Evolutionary conservation across 2,329 filamentous ascomycete genomes (phyloP).

Genomic region (Emmonsia crescens): DNA sequence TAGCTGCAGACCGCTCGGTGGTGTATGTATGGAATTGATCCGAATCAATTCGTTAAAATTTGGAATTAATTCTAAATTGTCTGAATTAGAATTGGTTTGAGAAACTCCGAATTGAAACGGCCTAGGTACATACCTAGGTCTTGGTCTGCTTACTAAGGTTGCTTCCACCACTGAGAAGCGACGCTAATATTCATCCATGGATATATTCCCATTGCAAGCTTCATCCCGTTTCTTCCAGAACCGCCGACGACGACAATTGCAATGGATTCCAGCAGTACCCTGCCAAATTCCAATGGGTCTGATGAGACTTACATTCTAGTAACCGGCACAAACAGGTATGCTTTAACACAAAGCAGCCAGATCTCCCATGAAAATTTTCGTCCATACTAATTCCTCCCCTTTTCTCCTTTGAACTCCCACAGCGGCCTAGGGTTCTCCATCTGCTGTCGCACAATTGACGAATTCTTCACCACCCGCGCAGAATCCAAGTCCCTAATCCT

Average conservation of each 20-base stretch:
- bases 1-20: too few species aligned
- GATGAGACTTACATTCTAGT: constrained; percentile 49
- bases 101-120: too few species aligned
- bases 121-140: too few species aligned
- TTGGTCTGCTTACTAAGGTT: too few species aligned
- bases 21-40: too few species aligned
- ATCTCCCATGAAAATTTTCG: neutral
- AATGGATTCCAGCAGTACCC: neutral
- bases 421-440: constrained; percentile 83
- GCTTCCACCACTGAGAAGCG: too few species aligned
- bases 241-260: neutral
- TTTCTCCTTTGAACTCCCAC: neutral
- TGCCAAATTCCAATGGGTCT: neutral
- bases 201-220: neutral
- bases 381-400: neutral
- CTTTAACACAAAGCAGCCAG: neutral
- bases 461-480: constrained; percentile 64
- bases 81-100: too few species aligned
- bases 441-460: constrained; percentile 75
- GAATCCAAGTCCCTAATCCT: constrained; percentile 61
- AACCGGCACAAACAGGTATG: constrained; percentile 77
- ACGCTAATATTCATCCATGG: neutral
- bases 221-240: neutral
- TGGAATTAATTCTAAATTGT: too few species aligned
- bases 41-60: too few species aligned